phyloP scores from a whole-genome alignment of 2,329 filamentous ascomycete species.

The Colletotrichum euphorbiae region DNA sequence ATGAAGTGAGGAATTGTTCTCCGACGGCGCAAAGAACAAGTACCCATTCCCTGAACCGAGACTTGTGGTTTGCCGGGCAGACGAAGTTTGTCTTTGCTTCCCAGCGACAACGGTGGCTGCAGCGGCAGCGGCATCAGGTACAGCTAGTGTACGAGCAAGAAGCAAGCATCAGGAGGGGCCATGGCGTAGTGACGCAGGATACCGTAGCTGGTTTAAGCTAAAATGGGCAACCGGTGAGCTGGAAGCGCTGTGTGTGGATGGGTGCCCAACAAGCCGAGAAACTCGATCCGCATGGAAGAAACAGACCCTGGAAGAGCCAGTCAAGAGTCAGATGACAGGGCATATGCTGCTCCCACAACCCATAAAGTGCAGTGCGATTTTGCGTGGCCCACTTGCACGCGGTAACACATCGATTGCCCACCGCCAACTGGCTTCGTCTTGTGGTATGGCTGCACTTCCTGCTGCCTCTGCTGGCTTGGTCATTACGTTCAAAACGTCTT shows the following conservation, averaged over 20 bases:
- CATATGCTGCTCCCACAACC: neutral
- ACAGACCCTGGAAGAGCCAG: constrained; percentile 2
- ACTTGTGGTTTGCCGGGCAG: constrained; percentile 7
- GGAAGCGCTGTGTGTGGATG: constrained; percentile 29
- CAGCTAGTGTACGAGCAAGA: neutral
- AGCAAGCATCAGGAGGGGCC: constrained; percentile 23
- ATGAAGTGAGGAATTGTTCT: constrained; percentile 16
- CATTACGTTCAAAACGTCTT: neutral
- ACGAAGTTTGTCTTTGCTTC: constrained; percentile 11
- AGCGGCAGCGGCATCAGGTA: neutral
- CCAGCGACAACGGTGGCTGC: neutral
- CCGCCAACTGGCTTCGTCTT: neutral
- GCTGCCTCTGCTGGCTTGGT: no score
- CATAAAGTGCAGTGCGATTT: constrained; percentile 5
- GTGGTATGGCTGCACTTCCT: neutral
- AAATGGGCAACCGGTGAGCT: constrained; percentile 38
- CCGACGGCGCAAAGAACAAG: constrained; percentile 4
- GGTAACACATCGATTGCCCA: constrained; percentile 1
- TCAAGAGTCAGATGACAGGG: constrained; percentile 18
- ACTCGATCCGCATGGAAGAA: constrained; percentile 25
- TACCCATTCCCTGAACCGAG: constrained; percentile 28
- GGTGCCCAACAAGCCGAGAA: constrained; percentile 24
- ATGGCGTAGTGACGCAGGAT: constrained; percentile 25
- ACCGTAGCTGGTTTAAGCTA: constrained; percentile 36
- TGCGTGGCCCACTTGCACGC: constrained; percentile 7